A percentile compares a stretch with the other conserved stretches of the same genome.
Conservation (phyloP, 805 yeast genomes). For the Yarrowia sp. region DNA sequence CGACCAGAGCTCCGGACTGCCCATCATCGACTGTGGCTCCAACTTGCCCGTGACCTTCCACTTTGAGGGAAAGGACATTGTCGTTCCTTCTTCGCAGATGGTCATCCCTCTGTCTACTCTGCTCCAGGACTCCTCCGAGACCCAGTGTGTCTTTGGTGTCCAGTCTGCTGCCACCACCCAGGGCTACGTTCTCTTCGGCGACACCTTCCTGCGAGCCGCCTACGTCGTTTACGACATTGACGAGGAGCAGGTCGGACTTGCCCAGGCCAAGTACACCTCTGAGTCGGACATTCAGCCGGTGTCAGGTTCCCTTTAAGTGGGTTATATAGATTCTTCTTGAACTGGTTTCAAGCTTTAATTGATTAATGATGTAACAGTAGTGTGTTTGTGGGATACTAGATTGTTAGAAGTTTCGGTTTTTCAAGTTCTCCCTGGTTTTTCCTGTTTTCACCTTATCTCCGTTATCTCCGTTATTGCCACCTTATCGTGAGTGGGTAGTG, state of each 20-base stretch:
- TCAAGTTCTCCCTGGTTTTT: too few relatives aligned
- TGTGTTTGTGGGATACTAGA: too few relatives aligned
- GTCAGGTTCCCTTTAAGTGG: slow-evolving; percentile 35
- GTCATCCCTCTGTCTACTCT: slow-evolving; percentile 58
- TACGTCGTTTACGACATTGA: slow-evolving; percentile 73
- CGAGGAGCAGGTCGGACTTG: slow-evolving; percentile 61
- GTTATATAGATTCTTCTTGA: not conserved
- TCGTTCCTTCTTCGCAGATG: slow-evolving; percentile 80
- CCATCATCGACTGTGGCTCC: slow-evolving; percentile 76
- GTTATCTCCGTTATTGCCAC: too few relatives aligned
- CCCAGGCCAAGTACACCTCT: slow-evolving; percentile 54
- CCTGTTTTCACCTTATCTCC: too few relatives aligned
- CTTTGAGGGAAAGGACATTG: slow-evolving; percentile 90
- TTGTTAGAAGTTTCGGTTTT: too few relatives aligned
- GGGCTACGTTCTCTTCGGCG: slow-evolving; percentile 57
- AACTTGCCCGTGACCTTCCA: slow-evolving; percentile 92
- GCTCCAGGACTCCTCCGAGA: slow-evolving; percentile 93
- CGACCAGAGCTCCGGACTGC: slow-evolving; percentile 90
- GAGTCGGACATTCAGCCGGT: slow-evolving; percentile 46
- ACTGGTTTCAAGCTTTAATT: not conserved
- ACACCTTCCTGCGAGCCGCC: slow-evolving; percentile 65
- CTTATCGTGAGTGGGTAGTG: too few relatives aligned
- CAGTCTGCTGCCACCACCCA: slow-evolving; percentile 88
- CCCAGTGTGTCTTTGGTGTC: slow-evolving; percentile 95
- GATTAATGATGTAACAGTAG: too few relatives aligned